Percentiles rank a stretch among this genome's conserved stretches.
phyloP scores from a whole-genome alignment of 257 asterid species.

The Fraxinus cuspidata region DNA sequence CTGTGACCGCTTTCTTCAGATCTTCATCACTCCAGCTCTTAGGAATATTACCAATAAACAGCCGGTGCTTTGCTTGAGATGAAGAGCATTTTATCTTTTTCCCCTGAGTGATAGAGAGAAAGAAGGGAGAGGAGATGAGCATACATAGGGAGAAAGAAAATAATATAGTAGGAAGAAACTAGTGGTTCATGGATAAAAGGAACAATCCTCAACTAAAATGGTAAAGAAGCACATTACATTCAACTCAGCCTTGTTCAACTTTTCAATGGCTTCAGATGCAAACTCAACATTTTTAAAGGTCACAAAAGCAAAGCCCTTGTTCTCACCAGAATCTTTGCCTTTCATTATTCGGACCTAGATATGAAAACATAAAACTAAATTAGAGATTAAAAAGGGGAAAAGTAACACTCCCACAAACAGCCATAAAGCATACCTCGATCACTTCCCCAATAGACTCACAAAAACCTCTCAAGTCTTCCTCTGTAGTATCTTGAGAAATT shows the following conservation, averaged over 20 bases:
- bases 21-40: slow-evolving; percentile 86
- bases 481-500: slow-evolving; percentile 61
- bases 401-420: not conserved
- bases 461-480: slow-evolving; percentile 68
- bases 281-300: slow-evolving; percentile 77
- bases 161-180: not conserved
- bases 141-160: slow-evolving; percentile 6
- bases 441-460: slow-evolving; percentile 86
- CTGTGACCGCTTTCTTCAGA: slow-evolving; percentile 64
- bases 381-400: not conserved
- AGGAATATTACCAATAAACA: slow-evolving; percentile 91
- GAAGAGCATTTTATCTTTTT: slow-evolving; percentile 80
- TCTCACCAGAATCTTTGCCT: slow-evolving; percentile 80
- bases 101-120: slow-evolving; percentile 51
- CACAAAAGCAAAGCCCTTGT: slow-evolving; percentile 96
- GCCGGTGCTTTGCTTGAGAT: slow-evolving; percentile 88
- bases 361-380: slow-evolving; percentile 7
- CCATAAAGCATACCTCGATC: slow-evolving; percentile 56
- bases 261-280: slow-evolving; percentile 85
- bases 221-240: slow-evolving; percentile 45
- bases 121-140: slow-evolving; percentile 11
- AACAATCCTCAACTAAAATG: not conserved
- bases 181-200: not conserved
- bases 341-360: slow-evolving; percentile 88
- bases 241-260: slow-evolving; percentile 69